Base-by-base conservation (phyloP, 1,139 yeast species). In the Nakaseomyces delphensis region DNA sequence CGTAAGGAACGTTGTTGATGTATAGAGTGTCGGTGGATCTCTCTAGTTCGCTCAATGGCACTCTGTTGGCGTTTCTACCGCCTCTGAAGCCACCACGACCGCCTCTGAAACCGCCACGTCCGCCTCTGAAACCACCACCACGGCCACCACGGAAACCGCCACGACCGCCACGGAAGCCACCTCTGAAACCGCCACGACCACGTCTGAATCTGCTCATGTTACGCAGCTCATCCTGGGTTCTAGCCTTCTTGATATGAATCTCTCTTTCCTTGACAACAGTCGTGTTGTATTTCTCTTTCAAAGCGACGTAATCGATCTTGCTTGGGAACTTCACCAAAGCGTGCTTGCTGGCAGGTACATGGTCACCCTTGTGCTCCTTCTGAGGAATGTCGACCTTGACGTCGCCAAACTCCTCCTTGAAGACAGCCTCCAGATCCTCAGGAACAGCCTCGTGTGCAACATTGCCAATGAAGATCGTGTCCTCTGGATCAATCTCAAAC, bases 381-480 rank as follows among this genome's bases (percentile, higher is more conserved):
- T 53, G 49, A 36, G 63, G 62, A 28, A 60, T 56, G 31, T 56
- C 58, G 30, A 60, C 59, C 43, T 55, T 51, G 38, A 57, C 63
- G 19, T 43, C 39, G 30, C 55, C 55, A 38, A 48, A 52, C 39
- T 59, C 59, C 7, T 47, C 55, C 16, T 48, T 47, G 36, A 60
- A 60, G 16, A 60, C 44, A 6, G 51, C 36, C 35, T 50, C 46
- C 37, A 60, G 41, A 44, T 59, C 63, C 14, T 55, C 56, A 36
- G 49, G 56, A 31, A 54, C 53, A 33, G 54, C 50, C 29, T 57
- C 61, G 19, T 52, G 51, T n/a, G 63, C 53, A 29, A 60, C 55
- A 38, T 58, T 57, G 37, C 63, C 64, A 35, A 60, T 53, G 43
- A 60, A 60, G 25, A 60, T 52, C 9, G 63, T 57, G n/a, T 57